phyloP scores from a whole-genome alignment of 495 filamentous ascomycete genomes.

The Aspergillus nanangensis region DNA sequence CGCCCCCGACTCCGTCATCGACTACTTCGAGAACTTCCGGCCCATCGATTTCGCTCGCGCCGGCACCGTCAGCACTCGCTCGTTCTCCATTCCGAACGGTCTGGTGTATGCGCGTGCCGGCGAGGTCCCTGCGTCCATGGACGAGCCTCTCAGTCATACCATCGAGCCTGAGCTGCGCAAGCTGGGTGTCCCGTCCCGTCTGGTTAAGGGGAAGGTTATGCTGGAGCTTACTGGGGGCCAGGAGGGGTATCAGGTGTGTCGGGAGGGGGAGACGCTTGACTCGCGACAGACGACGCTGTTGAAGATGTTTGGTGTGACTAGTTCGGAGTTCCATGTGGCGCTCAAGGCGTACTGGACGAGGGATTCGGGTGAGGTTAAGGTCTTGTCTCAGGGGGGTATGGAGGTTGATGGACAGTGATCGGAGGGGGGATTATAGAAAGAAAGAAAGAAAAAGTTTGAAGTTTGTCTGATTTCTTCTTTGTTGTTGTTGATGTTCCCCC shows the following conservation, averaged over 20 bases:
- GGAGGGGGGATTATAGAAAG: conserved; percentile 5
- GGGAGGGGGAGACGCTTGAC: conserved; percentile 76
- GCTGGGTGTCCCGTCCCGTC: conserved; percentile 79
- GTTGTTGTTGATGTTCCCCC: conserved; percentile 21
- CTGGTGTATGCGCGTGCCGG: conserved; percentile 69
- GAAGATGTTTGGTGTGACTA: conserved; percentile 87
- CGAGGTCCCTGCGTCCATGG: conserved; percentile 72
- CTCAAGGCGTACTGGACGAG: conserved; percentile 60
- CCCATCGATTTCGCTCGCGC: conserved; percentile 86
- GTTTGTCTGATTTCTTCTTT: conserved; percentile 21
- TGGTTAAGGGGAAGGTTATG: conserved; percentile 83
- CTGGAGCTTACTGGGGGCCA: conserved; percentile 71
- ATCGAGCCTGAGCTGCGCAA: conserved; percentile 83
- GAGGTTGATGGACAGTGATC: conserved; percentile 36
- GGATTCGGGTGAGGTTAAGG: conserved; percentile 36
- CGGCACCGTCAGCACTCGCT: conserved; percentile 66
- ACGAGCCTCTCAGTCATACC: conserved; percentile 80
- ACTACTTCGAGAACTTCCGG: conserved; percentile 63
- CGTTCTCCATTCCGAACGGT: conserved; percentile 74
- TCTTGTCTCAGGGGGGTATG: conserved; percentile 34
- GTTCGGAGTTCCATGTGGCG: conserved; percentile 81
- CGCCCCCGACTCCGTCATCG: conserved; percentile 51
- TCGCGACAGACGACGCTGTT: conserved; percentile 85
- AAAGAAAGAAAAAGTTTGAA: conserved; percentile 11
- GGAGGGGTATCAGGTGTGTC: conserved; percentile 67